Evolutionary conservation across 139 green algal genomes (phyloP).

Genomic region (Chlamydomonas incerta): DNA sequence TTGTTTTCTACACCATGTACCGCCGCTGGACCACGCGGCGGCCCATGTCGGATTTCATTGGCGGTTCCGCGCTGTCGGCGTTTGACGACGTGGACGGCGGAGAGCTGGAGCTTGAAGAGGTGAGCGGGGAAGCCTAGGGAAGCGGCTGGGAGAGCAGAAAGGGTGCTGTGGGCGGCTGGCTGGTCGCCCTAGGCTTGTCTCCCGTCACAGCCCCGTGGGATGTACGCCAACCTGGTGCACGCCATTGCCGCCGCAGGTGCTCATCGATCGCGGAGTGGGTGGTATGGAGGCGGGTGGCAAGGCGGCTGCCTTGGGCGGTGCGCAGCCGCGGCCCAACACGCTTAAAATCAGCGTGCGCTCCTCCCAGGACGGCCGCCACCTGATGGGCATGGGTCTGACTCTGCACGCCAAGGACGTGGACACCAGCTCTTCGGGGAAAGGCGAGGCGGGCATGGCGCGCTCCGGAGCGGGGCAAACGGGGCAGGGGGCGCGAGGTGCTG

Average conservation of each 20-base stretch:
- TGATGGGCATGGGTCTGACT: too few species aligned
- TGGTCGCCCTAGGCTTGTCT: neutral
- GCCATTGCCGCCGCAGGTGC: neutral
- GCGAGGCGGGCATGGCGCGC: too few species aligned
- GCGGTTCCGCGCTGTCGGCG: neutral
- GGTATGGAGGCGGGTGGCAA: neutral
- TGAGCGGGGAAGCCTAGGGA: neutral
- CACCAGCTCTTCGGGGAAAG: too few species aligned
- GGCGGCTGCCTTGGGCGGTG: neutral
- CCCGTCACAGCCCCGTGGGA: neutral
- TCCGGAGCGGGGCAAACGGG: too few species aligned
- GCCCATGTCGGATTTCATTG: conserved; percentile 61
- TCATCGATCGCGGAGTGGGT: neutral
- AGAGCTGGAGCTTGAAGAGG: conserved; percentile 37
- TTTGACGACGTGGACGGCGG: conserved; percentile 8
- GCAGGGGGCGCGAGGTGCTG: too few species aligned
- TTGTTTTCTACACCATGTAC: conserved; percentile 88
- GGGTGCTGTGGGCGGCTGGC: neutral
- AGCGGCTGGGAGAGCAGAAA: neutral
- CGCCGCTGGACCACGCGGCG: conserved; percentile 78
- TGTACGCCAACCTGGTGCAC: too few species aligned
- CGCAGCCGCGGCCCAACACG: neutral
- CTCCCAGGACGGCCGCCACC: too few species aligned
- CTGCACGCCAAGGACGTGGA: too few species aligned
- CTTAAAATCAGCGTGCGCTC: conserved; percentile 6